Evolutionary conservation across 176 grass and related monocot species (phyloP).

Genomic region (Urochloa ruziziensis): DNA sequence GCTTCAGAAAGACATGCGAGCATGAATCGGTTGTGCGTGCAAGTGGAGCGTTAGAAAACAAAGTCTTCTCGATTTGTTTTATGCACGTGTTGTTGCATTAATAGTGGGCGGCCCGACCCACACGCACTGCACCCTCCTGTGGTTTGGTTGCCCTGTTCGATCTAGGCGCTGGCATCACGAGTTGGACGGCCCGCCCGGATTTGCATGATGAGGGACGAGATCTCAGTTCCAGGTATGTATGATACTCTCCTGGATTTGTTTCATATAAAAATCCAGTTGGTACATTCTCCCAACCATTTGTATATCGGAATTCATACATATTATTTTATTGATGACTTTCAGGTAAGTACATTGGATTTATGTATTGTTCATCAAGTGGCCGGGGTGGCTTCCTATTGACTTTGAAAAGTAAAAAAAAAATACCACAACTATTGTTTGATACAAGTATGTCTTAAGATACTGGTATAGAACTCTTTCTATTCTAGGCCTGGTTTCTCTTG

Average conservation of each 20-base stretch:
- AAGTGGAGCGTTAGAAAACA: constrained; percentile 14
- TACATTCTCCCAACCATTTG: constrained; percentile 1
- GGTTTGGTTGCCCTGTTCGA: neutral
- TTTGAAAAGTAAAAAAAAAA: neutral
- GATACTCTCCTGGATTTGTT: constrained; percentile 15
- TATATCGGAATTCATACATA: neutral
- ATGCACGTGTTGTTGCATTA: constrained; percentile 27
- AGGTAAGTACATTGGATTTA: neutral
- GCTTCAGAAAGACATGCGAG: neutral
- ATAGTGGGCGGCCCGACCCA: constrained; percentile 32
- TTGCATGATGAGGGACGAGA: constrained; percentile 28
- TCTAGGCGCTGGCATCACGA: constrained; percentile 25
- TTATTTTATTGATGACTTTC: constrained; percentile 5
- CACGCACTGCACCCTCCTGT: neutral
- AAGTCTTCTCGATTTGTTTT: neutral
- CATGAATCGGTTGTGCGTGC: constrained; percentile 13
- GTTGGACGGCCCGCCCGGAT: constrained; percentile 13
- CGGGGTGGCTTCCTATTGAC: neutral
- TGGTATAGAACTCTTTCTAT: neutral
- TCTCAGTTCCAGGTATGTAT: constrained; percentile 28
- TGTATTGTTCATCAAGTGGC: constrained; percentile 4
- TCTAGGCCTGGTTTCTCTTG: neutral
- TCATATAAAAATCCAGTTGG: neutral
- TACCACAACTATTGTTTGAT: neutral
- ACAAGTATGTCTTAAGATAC: neutral